Base-by-base conservation (phyloP, 768 basidiomycete species). In the Amanita phalloides region DNA sequence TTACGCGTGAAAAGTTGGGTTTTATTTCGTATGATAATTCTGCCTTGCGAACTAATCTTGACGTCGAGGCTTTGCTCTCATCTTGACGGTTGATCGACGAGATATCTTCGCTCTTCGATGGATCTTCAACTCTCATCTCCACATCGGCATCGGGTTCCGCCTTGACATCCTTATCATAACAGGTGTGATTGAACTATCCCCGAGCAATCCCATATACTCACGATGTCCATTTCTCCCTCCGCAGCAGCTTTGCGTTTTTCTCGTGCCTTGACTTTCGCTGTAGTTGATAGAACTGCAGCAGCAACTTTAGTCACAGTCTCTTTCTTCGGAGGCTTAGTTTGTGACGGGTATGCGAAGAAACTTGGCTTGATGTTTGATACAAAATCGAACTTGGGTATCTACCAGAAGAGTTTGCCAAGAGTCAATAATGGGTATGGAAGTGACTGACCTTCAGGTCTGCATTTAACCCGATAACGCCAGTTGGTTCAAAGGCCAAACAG, bases 331-430 rank as follows among this genome's bases (percentile, higher is more conserved):
- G 93, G 87, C 63, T 92, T 90, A 42, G 81, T 86, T 1, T 81
- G 75, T 14, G 86, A 71, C 9, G 92, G 93, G 66, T 99, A 98
- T 2, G 94, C 93, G 61, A 94, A 98, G 37, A 93, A 67, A 56
- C 89, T 93, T 6, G 94, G 92, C 56, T 77, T 82, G 13, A 90
- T 90, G 60, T 97, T 90, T 39, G 91, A 96, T 46, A 83, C 70
- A 59, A 92, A 90, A 32, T 95, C 89, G 60, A 99, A 89, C 63
- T 89, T 85, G 48, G 95, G 96, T n/a, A 88, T 81, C 91, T 93
- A 45, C n/a, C 13, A 46, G 11, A 35, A 57, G 23, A 28, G 14
- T 53, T 30, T 56, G 13, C 52, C 60, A 53, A 13, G 11, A 38
- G 14, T 53, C 60, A 37, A 54, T 53, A n/a, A 14, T 41, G 28